Conservation (phyloP, 2,329 filamentous ascomycete genomes). For the Septoria linicola region DNA sequence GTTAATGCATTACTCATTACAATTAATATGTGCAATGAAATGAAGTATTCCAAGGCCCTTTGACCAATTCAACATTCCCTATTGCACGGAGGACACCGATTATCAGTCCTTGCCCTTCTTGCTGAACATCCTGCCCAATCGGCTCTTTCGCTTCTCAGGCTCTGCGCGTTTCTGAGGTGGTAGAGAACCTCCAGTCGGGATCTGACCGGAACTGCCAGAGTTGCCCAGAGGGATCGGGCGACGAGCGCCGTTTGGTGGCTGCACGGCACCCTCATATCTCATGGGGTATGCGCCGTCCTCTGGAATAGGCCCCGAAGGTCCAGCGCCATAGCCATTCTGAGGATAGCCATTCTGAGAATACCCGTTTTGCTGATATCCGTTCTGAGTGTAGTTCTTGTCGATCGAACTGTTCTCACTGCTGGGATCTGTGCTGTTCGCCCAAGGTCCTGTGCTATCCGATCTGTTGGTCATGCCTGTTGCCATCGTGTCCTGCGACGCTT, state of each 20-base stretch:
- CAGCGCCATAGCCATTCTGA: conserved; percentile 34
- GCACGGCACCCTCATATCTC: conserved; percentile 26
- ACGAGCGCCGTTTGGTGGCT: conserved; percentile 32
- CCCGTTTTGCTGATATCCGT: conserved; percentile 52
- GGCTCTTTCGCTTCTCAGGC: conserved; percentile 79
- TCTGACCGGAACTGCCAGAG: conserved; percentile 17
- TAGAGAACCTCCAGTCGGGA: conserved; percentile 18
- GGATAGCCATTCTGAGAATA: conserved; percentile 38
- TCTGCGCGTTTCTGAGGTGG: conserved; percentile 31
- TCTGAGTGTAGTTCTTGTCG: conserved; percentile 58
- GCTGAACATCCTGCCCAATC: conserved; percentile 82
- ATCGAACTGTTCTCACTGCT: conserved; percentile 92
- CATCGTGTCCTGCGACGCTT: conserved; percentile 83
- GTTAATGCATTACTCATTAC: conserved; percentile 24
- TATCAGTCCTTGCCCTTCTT: conserved; percentile 47
- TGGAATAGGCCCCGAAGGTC: conserved; percentile 41
- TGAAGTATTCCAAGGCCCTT: conserved; percentile 3
- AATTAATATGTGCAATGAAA: conserved; percentile 20
- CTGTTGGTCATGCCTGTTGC: conserved; percentile 73
- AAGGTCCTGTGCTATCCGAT: conserved; percentile 67
- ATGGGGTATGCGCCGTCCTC: conserved; percentile 38
- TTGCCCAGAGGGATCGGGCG: conserved; percentile 34
- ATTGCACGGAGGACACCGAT: neutral
- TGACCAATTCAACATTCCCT: neutral
- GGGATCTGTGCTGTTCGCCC: conserved; percentile 81